These are phyloP conservation scores for Cercospora sojina DNA, from an alignment of 2,329 filamentous ascomycete genomes.

Conservation along the genomic window DNA sequence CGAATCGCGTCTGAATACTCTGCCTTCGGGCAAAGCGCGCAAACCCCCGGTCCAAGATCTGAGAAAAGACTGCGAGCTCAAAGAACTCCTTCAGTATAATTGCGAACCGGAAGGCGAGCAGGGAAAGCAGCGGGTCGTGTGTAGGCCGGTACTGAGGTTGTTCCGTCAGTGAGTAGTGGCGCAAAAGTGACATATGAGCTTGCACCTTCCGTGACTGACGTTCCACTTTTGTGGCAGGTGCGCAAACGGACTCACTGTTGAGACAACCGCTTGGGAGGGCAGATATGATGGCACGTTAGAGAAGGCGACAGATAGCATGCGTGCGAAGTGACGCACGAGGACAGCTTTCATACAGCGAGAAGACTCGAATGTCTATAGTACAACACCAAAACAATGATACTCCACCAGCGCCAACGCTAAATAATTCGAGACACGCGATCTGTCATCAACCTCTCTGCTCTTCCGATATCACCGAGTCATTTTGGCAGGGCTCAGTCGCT, in stretches of 20 bases:
- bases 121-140: constrained; percentile 48
- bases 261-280: constrained; percentile 62
- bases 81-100: constrained; percentile 62
- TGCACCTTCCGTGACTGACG: constrained; percentile 17
- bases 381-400: constrained; percentile 6
- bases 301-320: constrained; percentile 12
- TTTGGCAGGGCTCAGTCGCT: neutral
- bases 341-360: neutral
- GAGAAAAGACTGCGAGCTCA: constrained; percentile 52
- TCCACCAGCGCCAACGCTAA: constrained; percentile 14
- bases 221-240: constrained; percentile 41
- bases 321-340: constrained; percentile 11
- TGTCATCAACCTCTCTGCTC: neutral
- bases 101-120: constrained; percentile 55
- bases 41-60: constrained; percentile 54
- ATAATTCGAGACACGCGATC: neutral
- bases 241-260: constrained; percentile 57
- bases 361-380: neutral
- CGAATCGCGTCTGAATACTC: constrained; percentile 52
- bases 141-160: constrained; percentile 58
- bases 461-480: neutral
- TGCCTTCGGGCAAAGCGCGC: constrained; percentile 52
- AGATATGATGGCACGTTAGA: constrained; percentile 30
- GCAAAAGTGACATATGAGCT: neutral
- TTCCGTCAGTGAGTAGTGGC: constrained; percentile 54